phyloP scores from a whole-genome alignment of 1,284 basidiomycete species.

The Coniferiporia weirii region DNA sequence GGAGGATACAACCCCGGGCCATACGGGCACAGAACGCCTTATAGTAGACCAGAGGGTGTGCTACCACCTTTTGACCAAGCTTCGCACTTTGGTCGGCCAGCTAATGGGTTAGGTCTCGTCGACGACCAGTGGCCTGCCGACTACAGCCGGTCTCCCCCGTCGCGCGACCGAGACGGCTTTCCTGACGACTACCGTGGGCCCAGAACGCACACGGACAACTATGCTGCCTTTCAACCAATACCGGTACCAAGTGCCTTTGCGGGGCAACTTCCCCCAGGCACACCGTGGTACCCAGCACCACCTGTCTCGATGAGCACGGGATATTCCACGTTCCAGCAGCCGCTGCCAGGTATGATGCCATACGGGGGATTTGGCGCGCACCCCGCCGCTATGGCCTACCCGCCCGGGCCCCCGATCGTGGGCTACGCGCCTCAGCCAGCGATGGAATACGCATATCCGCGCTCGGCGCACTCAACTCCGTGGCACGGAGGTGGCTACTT shows the following conservation, averaged over 20 bases:
- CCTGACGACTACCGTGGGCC: constrained; percentile 2
- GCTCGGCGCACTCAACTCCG: constrained; percentile 9
- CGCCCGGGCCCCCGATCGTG: neutral
- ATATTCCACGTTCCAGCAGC: neutral
- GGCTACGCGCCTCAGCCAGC: neutral
- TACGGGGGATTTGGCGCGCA: neutral
- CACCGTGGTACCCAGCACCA: neutral
- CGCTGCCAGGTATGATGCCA: neutral
- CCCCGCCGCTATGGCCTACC: neutral
- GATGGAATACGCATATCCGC: neutral
- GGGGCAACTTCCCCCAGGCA: neutral
- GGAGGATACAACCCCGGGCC: neutral
- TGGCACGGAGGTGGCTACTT: constrained; percentile 14
- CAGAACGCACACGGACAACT: neutral
- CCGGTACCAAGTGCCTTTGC: neutral
- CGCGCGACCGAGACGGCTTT: neutral
- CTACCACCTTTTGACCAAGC: constrained; percentile 1
- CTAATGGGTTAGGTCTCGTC: neutral
- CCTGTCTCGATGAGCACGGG: neutral
- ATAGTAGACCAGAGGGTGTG: neutral
- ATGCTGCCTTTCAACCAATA: neutral
- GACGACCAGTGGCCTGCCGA: neutral
- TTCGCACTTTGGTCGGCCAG: neutral
- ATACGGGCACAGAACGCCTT: no score
- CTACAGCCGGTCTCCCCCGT: neutral